Evolutionary conservation across 2,329 filamentous ascomycete species (phyloP), one percentile per base, ranked within the genome.

Genomic region (Aspergillus tamarii): DNA sequence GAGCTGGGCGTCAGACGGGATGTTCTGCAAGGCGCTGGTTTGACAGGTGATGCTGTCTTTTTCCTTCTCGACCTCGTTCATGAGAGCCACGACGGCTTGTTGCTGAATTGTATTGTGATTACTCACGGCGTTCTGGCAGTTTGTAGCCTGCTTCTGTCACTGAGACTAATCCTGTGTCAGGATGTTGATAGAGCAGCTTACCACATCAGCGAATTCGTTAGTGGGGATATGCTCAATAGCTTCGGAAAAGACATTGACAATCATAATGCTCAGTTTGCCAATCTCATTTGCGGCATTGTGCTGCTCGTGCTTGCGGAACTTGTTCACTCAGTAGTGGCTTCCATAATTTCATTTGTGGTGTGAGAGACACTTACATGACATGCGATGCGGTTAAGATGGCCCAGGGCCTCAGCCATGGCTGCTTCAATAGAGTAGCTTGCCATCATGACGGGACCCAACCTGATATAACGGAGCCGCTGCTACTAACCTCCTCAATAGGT

Each of bases 271-370:
- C 58, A 74, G 66, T 48, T 74, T 75, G 50, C 74, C 75, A 54
- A 79, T 73, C 34, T 72, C 70, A 64, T 80, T 78, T 34, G 77
- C 76, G 55, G 72, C 67, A 21, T 72, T 66, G 53, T 72, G 67
- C 66, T 73, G 70, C 30, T 70, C 68, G 61, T 74, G 67, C 52
- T 65, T 64, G 43, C 73, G 73, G 58, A 79, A 70, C 77, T 78
- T 56, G 46, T 39, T 45, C 52, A 12, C 43, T 62, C 26, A 55
- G 32, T 10, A 50, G 5, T 32, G 48, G 30, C 39, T 16, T 36
- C 32, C n/a, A 26, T 55, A 16, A 14, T 39, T 50, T 58, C 6
- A 16, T 12, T n/a, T 16, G 50, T 46, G 19, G 8, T 11, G 26
- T 41, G 21, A 30, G 46, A 46, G 16, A 28, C n/a, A 8, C 73